Base-by-base conservation (phyloP, 805 yeast species). In the Kuraishia ogatae region DNA sequence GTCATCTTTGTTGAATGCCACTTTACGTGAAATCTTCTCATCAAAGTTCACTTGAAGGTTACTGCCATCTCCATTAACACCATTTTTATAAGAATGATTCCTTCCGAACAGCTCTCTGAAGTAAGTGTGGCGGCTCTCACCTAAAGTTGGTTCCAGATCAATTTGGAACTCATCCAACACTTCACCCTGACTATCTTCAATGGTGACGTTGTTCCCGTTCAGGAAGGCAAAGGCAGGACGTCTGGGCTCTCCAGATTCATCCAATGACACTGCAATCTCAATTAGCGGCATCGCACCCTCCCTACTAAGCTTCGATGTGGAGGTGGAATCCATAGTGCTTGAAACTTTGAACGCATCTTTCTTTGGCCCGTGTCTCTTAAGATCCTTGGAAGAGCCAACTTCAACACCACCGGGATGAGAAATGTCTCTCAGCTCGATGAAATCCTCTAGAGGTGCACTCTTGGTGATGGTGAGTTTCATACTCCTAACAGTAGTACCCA, bases 381-480 rank as follows among this genome's bases (percentile, higher is more conserved):
- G 49, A 17, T 47, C 20, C 24, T 15, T 19, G 5, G 49, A 17
- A 22, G 49, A 20, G 3, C 49, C 49, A 47, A 47, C 24, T 15
- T 47, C 49, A 35, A 11, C 43, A 7, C 43, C 43, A 35, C n/a
- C 17, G n/a, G 43, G 43, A 15, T 11, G 43, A 11, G 17, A 8
- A 17, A 35, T 5, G 13, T 35, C n/a, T 8, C 17, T 35, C 4
- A 35, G n/a, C 7, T 50, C 22, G n/a, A 29, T 4, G 6, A 19
- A 28, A 11, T 29, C 29, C 17, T 35, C 51, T 17, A 17, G 17
- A 52, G 23, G 24, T 17, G 51, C 20, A 17, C 24, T 22, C 24
- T 20, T 21, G 49, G 97, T 82, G 86, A 92, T 88, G 1, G 97
- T 23, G 24, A 29, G 22, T 13, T 26, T 29, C 43, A 28, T 19